Conservation (phyloP, 129 eudicot genomes). For the Scalesia atractyloides region DNA sequence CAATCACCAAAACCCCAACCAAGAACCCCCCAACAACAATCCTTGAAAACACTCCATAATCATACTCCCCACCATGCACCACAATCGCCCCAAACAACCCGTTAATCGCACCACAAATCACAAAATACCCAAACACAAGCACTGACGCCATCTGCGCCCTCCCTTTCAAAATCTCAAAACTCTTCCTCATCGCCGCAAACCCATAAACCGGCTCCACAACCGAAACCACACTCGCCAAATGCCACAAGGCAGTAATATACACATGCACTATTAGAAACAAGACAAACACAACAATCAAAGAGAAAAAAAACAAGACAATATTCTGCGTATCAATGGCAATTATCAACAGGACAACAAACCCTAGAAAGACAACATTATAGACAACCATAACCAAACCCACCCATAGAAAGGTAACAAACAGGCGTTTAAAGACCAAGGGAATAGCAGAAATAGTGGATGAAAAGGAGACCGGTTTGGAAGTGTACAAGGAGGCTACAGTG, state of each 20-base stretch:
- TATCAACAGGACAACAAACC: constrained; percentile 55
- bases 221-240: constrained; percentile 79
- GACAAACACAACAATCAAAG: constrained; percentile 46
- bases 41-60: constrained; percentile 58
- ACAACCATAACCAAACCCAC: constrained; percentile 60
- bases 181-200: constrained; percentile 73
- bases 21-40: constrained; percentile 83
- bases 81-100: constrained; percentile 68
- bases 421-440: constrained; percentile 66
- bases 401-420: constrained; percentile 76
- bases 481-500: constrained; percentile 81
- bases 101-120: constrained; percentile 67
- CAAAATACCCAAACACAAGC: constrained; percentile 63
- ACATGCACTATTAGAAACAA: constrained; percentile 79
- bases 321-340: constrained; percentile 66
- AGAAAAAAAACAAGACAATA: constrained; percentile 47
- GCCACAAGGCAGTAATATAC: constrained; percentile 82
- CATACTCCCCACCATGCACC: constrained; percentile 67
- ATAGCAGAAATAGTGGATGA: constrained; percentile 66
- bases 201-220: constrained; percentile 84
- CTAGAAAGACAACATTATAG: constrained; percentile 58
- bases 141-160: constrained; percentile 51
- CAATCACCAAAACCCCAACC: constrained; percentile 84
- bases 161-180: constrained; percentile 74
- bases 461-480: constrained; percentile 69